Evolutionary conservation across 2,329 filamentous ascomycete genomes (phyloP).

Genomic region (Diplodia sapinea): DNA sequence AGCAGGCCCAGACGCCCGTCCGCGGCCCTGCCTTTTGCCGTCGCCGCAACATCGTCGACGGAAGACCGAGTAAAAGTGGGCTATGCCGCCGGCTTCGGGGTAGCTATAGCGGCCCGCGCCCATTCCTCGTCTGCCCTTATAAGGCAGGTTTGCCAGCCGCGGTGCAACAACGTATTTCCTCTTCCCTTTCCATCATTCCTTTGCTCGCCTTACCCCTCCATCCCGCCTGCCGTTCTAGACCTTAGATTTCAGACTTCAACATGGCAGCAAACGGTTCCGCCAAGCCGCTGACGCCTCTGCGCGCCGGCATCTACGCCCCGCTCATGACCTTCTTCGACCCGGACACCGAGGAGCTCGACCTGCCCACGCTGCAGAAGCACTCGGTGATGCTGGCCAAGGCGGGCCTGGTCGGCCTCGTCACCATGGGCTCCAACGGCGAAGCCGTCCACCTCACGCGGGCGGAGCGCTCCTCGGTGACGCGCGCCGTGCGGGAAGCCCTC

Average conservation of each 20-base stretch:
- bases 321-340: conserved; percentile 91
- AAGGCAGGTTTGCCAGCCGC: conserved; percentile 31
- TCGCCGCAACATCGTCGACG: conserved; percentile 24
- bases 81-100: conserved; percentile 41
- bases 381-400: conserved; percentile 76
- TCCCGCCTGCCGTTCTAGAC: conserved; percentile 31
- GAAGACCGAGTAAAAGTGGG: conserved; percentile 37
- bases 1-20: conserved; percentile 22
- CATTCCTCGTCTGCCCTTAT: conserved; percentile 18
- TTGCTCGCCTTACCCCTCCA: neutral
- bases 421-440: conserved; percentile 91
- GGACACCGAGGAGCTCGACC: conserved; percentile 82
- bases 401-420: conserved; percentile 80
- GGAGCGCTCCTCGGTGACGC: conserved; percentile 77
- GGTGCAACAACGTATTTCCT: neutral
- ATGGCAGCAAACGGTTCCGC: conserved; percentile 40
- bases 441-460: conserved; percentile 80
- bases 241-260: conserved; percentile 33
- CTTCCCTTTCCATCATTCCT: neutral
- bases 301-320: conserved; percentile 83
- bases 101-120: conserved; percentile 37
- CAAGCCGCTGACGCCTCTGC: conserved; percentile 63
- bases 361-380: conserved; percentile 78
- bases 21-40: neutral
- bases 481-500: conserved; percentile 79